Evolutionary conservation across 176 grass and related monocot species (phyloP).

Genomic region (Rhynchospora tenuis): DNA sequence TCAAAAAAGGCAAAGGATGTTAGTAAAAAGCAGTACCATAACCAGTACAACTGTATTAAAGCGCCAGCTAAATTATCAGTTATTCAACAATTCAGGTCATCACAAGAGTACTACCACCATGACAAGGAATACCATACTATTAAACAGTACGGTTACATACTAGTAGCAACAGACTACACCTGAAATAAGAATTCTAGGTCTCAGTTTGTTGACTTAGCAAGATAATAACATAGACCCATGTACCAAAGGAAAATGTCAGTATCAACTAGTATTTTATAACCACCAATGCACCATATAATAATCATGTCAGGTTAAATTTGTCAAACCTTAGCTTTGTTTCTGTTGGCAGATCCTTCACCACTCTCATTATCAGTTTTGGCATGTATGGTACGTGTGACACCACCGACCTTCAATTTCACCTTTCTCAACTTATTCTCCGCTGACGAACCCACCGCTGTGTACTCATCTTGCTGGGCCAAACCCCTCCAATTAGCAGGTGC

Average conservation of each 20-base stretch:
- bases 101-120: not conserved
- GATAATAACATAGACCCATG: not conserved
- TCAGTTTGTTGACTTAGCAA: not conserved
- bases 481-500: constrained; percentile 36
- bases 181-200: not conserved
- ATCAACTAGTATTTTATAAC: not conserved
- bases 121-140: not conserved
- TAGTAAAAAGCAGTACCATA: not conserved
- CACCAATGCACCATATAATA: not conserved
- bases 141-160: not conserved
- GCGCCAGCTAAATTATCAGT: not conserved
- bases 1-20: not conserved
- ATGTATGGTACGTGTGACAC: constrained; percentile 49
- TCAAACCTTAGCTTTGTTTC: constrained; percentile 60
- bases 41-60: not conserved
- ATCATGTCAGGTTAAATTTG: constrained; percentile 17
- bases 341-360: constrained; percentile 22
- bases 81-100: not conserved
- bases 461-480: constrained; percentile 12
- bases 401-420: constrained; percentile 80
- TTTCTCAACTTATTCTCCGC: constrained; percentile 48
- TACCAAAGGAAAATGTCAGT: not conserved
- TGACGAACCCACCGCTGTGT: not conserved
- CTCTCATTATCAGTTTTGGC: constrained; percentile 33
- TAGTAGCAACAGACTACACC: not conserved